These are phyloP conservation scores for Kodamaea derodonti DNA, from an alignment of 1,139 yeast genomes.

Conservation along the genomic window DNA sequence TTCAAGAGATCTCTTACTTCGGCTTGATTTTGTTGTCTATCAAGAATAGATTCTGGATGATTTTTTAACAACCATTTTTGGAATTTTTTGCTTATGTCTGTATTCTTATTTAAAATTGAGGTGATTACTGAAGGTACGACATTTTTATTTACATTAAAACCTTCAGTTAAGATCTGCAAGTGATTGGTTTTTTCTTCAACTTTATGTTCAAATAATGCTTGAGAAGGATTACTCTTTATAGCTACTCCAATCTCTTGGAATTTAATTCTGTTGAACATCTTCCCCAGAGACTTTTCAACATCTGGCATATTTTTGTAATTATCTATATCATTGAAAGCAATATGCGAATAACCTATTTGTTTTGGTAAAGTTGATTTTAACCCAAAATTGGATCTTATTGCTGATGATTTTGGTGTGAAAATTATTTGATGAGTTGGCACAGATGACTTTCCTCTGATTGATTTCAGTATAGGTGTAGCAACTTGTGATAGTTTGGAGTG, in stretches of 20 bases:
- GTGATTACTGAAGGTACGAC: conserved; percentile 26
- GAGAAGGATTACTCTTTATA: conserved; percentile 28
- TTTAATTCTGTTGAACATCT: conserved; percentile 35
- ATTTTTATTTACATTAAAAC: conserved; percentile 29
- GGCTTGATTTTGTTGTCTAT: conserved; percentile 5
- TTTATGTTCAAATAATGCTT: conserved; percentile 10
- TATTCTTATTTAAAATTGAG: conserved; percentile 28
- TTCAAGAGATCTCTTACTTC: conserved; percentile 22
- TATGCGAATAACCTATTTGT: conserved; percentile 40
- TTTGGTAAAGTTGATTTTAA: conserved; percentile 42
- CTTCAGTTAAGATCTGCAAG: conserved; percentile 20
- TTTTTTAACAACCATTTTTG: conserved; percentile 32
- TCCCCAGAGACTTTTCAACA: conserved; percentile 43
- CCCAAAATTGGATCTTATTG: conserved; percentile 42
- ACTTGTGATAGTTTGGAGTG: conserved; percentile 46
- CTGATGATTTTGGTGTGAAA: conserved; percentile 41
- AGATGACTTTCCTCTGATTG: conserved; percentile 27
- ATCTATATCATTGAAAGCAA: conserved; percentile 44
- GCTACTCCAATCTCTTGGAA: conserved; percentile 43
- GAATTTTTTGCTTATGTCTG: conserved; percentile 29
- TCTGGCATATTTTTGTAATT: conserved; percentile 45
- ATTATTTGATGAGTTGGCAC: conserved; percentile 46
- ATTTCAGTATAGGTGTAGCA: conserved; percentile 38
- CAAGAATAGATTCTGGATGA: conserved; percentile 30
- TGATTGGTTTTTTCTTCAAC: conserved; percentile 13